phyloP scores from a whole-genome alignment of 371 early-diverging fungal species.

The Mortierella sp. region DNA sequence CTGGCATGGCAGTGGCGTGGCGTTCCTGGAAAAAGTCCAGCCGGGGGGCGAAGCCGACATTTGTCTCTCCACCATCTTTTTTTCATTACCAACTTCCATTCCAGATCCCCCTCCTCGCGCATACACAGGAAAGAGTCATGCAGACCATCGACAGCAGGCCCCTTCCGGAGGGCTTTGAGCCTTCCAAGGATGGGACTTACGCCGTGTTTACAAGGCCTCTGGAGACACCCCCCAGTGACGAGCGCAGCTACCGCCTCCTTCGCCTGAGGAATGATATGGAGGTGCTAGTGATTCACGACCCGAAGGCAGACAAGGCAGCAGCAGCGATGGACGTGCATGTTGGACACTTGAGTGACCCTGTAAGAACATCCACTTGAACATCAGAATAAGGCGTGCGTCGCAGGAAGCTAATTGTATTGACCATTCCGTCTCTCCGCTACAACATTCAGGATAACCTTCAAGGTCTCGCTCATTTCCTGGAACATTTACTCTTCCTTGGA shows the following conservation, averaged over 20 bases:
- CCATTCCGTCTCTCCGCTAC: neutral
- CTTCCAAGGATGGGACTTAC: constrained; percentile 22
- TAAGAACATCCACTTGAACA: constrained; percentile 17
- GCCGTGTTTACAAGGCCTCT: constrained; percentile 46
- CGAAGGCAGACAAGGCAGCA: constrained; percentile 85
- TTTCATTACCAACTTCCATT: too few relatives aligned
- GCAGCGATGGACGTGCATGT: constrained; percentile 94
- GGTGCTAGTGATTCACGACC: constrained; percentile 83
- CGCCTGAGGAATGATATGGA: constrained; percentile 80
- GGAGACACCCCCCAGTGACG: constrained; percentile 75
- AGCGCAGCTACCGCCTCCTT: constrained; percentile 81
- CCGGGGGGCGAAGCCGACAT: too few relatives aligned
- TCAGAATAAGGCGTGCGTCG: neutral
- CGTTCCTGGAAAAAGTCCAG: too few relatives aligned
- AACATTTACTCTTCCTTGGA: constrained; percentile 95
- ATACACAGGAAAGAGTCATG: too few relatives aligned
- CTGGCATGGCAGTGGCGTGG: too few relatives aligned
- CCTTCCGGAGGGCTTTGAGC: constrained; percentile 19
- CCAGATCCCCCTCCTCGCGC: too few relatives aligned
- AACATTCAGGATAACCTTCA: constrained; percentile 64
- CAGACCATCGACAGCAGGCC: too few relatives aligned
- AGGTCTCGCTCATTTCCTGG: constrained; percentile 98
- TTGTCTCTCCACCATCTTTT: too few relatives aligned
- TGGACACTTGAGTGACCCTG: constrained; percentile 85
- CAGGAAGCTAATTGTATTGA: neutral